Conservation (phyloP, 352 stramenopile genomes). For the Pythium pyrilobum region DNA sequence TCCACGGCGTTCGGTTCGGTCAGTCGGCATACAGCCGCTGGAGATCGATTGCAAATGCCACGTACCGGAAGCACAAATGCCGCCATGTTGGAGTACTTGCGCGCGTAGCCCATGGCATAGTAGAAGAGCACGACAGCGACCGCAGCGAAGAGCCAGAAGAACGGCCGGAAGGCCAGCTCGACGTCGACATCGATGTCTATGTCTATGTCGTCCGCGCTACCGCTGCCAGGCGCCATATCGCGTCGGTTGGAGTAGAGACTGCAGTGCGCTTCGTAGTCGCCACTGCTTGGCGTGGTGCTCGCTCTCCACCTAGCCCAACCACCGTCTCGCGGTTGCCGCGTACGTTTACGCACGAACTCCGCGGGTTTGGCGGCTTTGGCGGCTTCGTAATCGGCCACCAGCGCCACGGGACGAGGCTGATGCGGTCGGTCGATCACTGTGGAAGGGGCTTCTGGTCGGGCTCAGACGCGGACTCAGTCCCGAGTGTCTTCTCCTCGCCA, state of each 20-base stretch:
- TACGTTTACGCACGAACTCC: not conserved
- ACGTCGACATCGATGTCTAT: constrained; percentile 39
- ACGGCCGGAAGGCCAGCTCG: constrained; percentile 36
- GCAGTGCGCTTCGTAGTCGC: not conserved
- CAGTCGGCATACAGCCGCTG: not conserved
- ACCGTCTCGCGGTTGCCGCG: no score
- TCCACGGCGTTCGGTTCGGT: no score
- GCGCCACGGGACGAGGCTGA: not conserved
- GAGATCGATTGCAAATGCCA: not conserved
- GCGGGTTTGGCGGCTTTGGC: not conserved
- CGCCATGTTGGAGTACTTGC: constrained; percentile 65
- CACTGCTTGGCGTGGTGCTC: not conserved
- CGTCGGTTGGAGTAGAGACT: not conserved
- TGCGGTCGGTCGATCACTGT: no score
- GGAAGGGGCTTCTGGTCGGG: no score
- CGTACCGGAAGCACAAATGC: constrained; percentile 75
- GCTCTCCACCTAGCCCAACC: no score
- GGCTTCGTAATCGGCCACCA: constrained; percentile 6
- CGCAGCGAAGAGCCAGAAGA: constrained; percentile 71
- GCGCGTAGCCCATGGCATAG: constrained; percentile 65
- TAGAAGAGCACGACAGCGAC: constrained; percentile 62
- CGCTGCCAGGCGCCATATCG: not conserved
- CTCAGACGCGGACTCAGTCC: constrained; percentile 1
- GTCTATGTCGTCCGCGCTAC: not conserved
- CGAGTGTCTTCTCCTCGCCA: no score